Evolutionary conservation across 257 asterid species (phyloP).

Genomic region (Capsicum rhomboideum): DNA sequence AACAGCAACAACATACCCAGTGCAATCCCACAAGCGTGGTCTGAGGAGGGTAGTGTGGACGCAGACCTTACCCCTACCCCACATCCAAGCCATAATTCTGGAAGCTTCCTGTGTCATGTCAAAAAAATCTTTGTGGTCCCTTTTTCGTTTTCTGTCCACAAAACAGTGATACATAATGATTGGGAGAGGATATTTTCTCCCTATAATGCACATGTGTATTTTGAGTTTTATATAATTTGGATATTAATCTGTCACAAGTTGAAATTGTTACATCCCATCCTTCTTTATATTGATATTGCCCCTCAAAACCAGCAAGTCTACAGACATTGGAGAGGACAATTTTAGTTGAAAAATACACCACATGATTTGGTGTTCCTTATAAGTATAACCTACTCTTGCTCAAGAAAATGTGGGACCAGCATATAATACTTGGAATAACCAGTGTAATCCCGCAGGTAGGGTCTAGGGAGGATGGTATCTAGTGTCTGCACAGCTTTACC

Average conservation of each 20-base stretch:
- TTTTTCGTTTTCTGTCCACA: background rate
- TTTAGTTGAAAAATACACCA: background rate
- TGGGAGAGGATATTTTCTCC: background rate
- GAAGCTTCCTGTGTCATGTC: background rate
- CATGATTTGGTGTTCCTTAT: background rate
- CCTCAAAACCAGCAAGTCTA: background rate
- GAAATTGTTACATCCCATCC: background rate
- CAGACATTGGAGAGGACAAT: background rate
- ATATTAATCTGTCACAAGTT: background rate
- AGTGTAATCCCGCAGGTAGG: too few species aligned
- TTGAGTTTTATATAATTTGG: too few species aligned
- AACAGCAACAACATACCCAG: too few species aligned
- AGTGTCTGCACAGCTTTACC: too few species aligned
- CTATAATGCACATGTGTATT: too few species aligned
- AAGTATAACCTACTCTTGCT: background rate
- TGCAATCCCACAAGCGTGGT: too few species aligned
- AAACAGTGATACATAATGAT: background rate
- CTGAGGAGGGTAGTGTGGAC: too few species aligned
- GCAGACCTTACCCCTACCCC: too few species aligned
- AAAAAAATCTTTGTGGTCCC: background rate
- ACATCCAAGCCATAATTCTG: background rate
- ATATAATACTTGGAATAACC: background rate
- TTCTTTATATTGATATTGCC: background rate
- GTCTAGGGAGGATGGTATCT: too few species aligned
- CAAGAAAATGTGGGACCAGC: background rate